These are phyloP conservation scores for Thinopyrum elongatum DNA, from an alignment of 176 grass and related monocot genomes.

Conservation along the genomic window DNA sequence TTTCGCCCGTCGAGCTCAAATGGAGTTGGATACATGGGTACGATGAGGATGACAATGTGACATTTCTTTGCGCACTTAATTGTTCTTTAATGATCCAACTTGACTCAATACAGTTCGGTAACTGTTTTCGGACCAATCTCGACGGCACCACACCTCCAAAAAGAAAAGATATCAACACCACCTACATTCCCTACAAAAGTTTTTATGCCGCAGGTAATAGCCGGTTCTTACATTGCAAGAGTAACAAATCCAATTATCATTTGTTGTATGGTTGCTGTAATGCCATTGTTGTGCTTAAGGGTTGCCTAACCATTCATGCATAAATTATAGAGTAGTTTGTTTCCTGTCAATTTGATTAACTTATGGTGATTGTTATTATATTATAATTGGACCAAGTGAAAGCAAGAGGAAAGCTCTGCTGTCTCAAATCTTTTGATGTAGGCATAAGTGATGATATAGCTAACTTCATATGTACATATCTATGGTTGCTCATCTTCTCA, in stretches of 20 bases:
- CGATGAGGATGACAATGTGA: not conserved
- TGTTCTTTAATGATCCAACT: not conserved
- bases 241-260: not conserved
- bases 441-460: too few relatives aligned
- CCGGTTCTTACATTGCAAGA: not conserved
- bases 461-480: too few relatives aligned
- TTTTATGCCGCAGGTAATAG: not conserved
- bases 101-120: not conserved
- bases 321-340: not conserved
- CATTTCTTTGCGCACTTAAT: not conserved
- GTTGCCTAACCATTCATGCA: not conserved
- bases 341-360: not conserved
- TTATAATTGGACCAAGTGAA: not conserved
- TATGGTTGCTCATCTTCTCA: too few relatives aligned
- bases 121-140: not conserved
- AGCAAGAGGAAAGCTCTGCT: not conserved
- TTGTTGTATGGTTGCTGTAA: not conserved
- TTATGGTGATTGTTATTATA: not conserved
- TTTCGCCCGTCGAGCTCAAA: not conserved
- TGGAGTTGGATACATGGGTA: not conserved
- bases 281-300: not conserved
- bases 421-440: not conserved
- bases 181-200: not conserved
- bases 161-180: too few relatives aligned
- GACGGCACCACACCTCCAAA: not conserved